Percentiles rank a stretch among this genome's conserved stretches.
These are phyloP conservation scores for Metroxylon sagu DNA, from an alignment of 176 grass and related monocot species.

Conservation along the genomic window DNA sequence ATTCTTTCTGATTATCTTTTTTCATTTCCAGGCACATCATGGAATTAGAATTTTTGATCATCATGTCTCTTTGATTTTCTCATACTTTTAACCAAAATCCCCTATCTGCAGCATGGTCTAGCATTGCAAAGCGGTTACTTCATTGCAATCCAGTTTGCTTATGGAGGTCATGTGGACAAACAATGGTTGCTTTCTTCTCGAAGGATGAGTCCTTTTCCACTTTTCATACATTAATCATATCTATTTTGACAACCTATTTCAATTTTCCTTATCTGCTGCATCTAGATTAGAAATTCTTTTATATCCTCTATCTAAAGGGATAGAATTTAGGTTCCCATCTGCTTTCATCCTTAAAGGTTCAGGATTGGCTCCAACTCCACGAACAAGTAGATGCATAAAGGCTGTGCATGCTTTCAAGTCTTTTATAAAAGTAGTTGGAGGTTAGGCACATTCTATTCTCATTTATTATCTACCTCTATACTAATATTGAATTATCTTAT, in stretches of 20 bases:
- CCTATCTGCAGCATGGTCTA: slow-evolving; percentile 53
- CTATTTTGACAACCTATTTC: too few relatives aligned
- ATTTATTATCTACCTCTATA: neutral
- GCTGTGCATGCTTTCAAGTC: slow-evolving; percentile 45
- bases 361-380: slow-evolving; percentile 51
- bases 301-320: too few relatives aligned
- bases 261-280: too few relatives aligned
- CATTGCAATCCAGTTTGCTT: slow-evolving; percentile 36
- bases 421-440: slow-evolving; percentile 50
- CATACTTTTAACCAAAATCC: neutral
- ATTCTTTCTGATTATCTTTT: neutral
- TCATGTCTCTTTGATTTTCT: too few relatives aligned
- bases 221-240: too few relatives aligned
- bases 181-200: slow-evolving; percentile 41
- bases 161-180: slow-evolving; percentile 34
- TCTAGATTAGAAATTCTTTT: too few relatives aligned
- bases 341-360: slow-evolving; percentile 67
- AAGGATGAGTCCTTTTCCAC: too few relatives aligned
- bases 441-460: slow-evolving; percentile 25
- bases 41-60: neutral
- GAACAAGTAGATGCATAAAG: slow-evolving; percentile 48
- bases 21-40: slow-evolving; percentile 1
- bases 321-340: slow-evolving; percentile 52
- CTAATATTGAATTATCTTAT: too few relatives aligned
- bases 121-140: slow-evolving; percentile 36